These are phyloP conservation scores for Cutaneotrichosporon dermatis DNA, from an alignment of 1,284 basidiomycete species.

Conservation along the genomic window DNA sequence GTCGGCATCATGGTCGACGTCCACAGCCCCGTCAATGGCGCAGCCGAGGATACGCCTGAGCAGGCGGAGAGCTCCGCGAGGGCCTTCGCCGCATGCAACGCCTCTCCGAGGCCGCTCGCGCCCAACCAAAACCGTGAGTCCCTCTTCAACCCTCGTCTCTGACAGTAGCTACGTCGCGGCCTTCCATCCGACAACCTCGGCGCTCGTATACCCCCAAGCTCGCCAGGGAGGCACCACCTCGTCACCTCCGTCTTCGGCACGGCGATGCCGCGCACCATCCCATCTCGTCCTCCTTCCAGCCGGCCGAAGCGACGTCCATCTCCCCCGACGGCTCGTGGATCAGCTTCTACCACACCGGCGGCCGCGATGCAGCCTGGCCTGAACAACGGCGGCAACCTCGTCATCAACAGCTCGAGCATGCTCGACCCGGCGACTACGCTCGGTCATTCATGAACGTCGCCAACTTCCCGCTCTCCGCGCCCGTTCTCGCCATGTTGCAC, in stretches of 20 bases:
- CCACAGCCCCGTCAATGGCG: constrained; percentile 4
- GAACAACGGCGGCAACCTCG: constrained; percentile 14
- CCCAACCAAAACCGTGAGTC: constrained; percentile 4
- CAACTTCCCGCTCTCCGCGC: constrained; percentile 21
- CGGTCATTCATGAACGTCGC: constrained; percentile 22
- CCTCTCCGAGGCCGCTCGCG: constrained; percentile 10
- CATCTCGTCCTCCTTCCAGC: constrained; percentile 20
- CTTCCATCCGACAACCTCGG: constrained; percentile 18
- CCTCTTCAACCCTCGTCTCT: constrained; percentile 4
- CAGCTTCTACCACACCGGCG: constrained; percentile 14
- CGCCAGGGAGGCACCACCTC: constrained; percentile 9
- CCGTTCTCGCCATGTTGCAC: constrained; percentile 28
- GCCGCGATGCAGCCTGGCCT: not conserved
- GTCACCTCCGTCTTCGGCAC: constrained; percentile 17
- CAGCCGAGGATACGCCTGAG: constrained; percentile 4
- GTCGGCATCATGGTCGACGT: constrained; percentile 9
- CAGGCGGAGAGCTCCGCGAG: constrained; percentile 18
- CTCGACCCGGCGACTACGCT: constrained; percentile 24
- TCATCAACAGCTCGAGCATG: constrained; percentile 22
- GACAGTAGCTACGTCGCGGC: constrained; percentile 10
- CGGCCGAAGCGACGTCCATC: constrained; percentile 21
- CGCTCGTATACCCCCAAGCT: constrained; percentile 14
- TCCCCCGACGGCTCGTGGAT: constrained; percentile 39
- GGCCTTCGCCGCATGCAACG: constrained; percentile 19
- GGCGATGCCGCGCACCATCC: constrained; percentile 23